Evolutionary conservation across 2,329 filamentous ascomycete genomes (phyloP).

Genomic region (Epichloe typhina): DNA sequence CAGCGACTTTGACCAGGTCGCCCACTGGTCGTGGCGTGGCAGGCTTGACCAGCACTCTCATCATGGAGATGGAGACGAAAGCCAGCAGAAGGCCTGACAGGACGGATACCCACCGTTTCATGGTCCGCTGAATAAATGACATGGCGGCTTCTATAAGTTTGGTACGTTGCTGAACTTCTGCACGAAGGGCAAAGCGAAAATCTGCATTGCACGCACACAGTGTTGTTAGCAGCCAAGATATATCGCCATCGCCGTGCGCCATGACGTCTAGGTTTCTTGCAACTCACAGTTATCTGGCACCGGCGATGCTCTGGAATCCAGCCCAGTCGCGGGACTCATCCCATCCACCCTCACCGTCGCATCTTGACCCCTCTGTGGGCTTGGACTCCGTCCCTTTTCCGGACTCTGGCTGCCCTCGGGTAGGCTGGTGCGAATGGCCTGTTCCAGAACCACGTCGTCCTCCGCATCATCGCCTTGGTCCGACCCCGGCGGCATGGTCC

Average conservation of each 20-base stretch:
- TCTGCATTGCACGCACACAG: slow-evolving; percentile 35
- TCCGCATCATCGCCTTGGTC: slow-evolving; percentile 16
- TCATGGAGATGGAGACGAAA: slow-evolving; percentile 49
- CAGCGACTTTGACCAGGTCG: slow-evolving; percentile 82
- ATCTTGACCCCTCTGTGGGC: slow-evolving; percentile 32
- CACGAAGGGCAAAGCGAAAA: slow-evolving; percentile 75
- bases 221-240: background rate
- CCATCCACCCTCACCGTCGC: slow-evolving; percentile 24
- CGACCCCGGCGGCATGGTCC: slow-evolving; percentile 13
- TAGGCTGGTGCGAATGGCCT: slow-evolving; percentile 40
- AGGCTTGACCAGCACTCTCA: slow-evolving; percentile 57
- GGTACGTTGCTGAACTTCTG: slow-evolving; percentile 77
- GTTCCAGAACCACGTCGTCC: slow-evolving; percentile 31
- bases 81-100: slow-evolving; percentile 47
- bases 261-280: background rate
- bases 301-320: slow-evolving; percentile 13
- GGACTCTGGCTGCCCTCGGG: slow-evolving; percentile 44
- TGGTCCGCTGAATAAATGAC: slow-evolving; percentile 50
- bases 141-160: slow-evolving; percentile 70
- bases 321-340: slow-evolving; percentile 13
- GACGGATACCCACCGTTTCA: slow-evolving; percentile 56
- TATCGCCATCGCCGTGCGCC: no score
- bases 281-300: slow-evolving; percentile 37
- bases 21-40: slow-evolving; percentile 31
- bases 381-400: slow-evolving; percentile 33